Base-by-base conservation (phyloP, 2,329 filamentous ascomycete genomes). In the Xylaria sp. region DNA sequence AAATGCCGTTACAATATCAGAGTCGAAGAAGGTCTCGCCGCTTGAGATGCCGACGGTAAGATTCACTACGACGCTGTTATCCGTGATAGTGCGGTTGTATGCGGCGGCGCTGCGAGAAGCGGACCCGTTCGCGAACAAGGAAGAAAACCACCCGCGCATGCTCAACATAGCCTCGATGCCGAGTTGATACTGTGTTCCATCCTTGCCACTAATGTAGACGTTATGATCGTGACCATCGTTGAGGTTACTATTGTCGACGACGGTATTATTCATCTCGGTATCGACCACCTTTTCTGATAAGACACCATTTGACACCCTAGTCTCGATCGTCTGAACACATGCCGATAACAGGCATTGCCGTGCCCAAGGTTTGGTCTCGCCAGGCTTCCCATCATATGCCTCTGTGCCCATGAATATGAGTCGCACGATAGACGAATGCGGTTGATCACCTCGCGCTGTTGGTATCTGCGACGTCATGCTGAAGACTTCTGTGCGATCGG, bases 1-100 rank as follows among this genome's bases (percentile, higher is more conserved):
- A 58, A 82, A 81, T 2, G 79, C 79, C 31, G 80, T 79, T 15
- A 81, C 78, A 56, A 81, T 75, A 62, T 82, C 80, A 1, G 76
- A 79, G 62, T 79, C 78, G 69, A 79, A 79, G 66, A 79, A 79
- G 4, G 77, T 80, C 52, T 73, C 73, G 13, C 78, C 78, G 8
- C 72, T 76, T 1, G 77, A 76, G 36, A 80, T 78, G 23, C 78
- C 78, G 3, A 79, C 78, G 2, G 77, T 79, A 9, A 79, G 72
- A 59, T 79, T 79, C 43, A 79, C 78, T 10, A 75, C 77, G 3
- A 79, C 74, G 5, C 70, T 64, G 59, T 64, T 75, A 60, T 74
- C 71, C 5, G 73, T 74, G 25, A 79, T 67, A 23, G 75, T 79
- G 5, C 73, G 71, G 63, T 76, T 78, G 64, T 75, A 77, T 49